Evolutionary conservation across 192 early-diverging fungal genomes (phyloP), one percentile per base, ranked within the genome.

Genomic region (Ambispora gerdemannii): DNA sequence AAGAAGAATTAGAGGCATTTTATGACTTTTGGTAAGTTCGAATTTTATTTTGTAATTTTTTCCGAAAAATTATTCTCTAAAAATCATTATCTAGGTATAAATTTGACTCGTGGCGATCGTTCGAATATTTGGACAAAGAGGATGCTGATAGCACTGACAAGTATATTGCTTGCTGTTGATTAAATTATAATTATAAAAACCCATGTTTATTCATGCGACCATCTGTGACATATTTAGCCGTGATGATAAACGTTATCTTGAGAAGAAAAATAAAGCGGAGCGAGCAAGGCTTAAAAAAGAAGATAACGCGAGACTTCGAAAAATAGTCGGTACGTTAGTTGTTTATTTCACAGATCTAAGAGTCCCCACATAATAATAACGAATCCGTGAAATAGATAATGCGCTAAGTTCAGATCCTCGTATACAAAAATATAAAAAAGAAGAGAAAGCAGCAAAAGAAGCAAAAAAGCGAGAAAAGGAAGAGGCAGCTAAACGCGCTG

Each of bases 111-210:
- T 98, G 96, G 96, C 84, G 97, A 72, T 90, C 94, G 33, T 99
- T 99, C 72, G 97, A 99, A 87, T 92, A 90, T 78, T 80, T 93
- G 64, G 97, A 99, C 78, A 97, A 99, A 87, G 96, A 99, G 81
- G 95, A 93, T 75, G 88, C 86, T 59, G 93, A 93, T 43, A 84
- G 82, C 55, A 88, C 88, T 25, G 92, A 94, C 70, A 95, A 88
- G 74, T 83, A 34, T 47, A 31, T 67, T 43, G 17, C 3, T 67
- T 33, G 62, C 3, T 24, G 6, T 22, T 27, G 28, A 8, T 74
- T 64, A 27, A 15, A 3, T 67, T 11, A 49, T 43, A 35, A 72
- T 74, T n/a, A 25, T 52, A 15, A 35, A 33, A 32, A 15, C 60
- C 3, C 27, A 24, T 43, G 17, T 64, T 32, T 20, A 20, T 35